Conservation (phyloP, 2,329 filamentous ascomycete genomes). For the Aquanectria penicillioides region DNA sequence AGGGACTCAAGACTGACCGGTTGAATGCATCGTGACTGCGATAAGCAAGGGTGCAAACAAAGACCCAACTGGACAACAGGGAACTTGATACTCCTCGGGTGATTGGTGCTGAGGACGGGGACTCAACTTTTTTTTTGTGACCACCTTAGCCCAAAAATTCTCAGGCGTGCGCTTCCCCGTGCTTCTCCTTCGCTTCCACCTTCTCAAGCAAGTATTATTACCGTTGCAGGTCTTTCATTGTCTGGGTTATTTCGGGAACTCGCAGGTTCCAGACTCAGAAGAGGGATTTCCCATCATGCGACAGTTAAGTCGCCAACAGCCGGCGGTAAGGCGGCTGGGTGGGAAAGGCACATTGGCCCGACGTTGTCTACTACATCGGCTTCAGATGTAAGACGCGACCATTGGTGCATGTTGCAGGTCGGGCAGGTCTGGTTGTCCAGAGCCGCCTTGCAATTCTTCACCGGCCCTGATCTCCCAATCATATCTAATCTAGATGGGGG, state of each 20-base stretch:
- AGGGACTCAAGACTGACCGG: constrained; percentile 22
- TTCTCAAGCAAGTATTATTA: constrained; percentile 1
- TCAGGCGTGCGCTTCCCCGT: neutral
- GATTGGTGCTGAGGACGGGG: constrained; percentile 12
- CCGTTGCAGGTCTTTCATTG: constrained; percentile 3
- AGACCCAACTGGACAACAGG: constrained; percentile 14
- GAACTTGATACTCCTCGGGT: constrained; percentile 11
- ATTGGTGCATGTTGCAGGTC: constrained; percentile 32
- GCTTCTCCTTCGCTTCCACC: neutral
- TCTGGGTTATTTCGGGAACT: constrained; percentile 7
- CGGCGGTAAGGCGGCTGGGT: constrained; percentile 21
- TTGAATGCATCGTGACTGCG: constrained; percentile 23
- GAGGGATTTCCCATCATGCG: constrained; percentile 6
- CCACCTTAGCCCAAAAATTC: neutral
- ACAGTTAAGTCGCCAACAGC: constrained; percentile 24
- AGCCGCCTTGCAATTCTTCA: constrained; percentile 33
- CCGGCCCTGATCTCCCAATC: constrained; percentile 36
- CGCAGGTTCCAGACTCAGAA: constrained; percentile 15
- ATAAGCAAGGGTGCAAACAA: constrained; percentile 19
- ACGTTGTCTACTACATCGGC: constrained; percentile 23
- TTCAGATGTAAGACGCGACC: constrained; percentile 16
- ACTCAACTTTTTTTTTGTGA: neutral
- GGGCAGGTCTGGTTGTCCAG: constrained; percentile 29
- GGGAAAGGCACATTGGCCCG: constrained; percentile 17
- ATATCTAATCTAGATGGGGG: constrained; percentile 29